Evolutionary conservation across 257 asterid species (phyloP).

Genomic region (Nemophila menziesii): DNA sequence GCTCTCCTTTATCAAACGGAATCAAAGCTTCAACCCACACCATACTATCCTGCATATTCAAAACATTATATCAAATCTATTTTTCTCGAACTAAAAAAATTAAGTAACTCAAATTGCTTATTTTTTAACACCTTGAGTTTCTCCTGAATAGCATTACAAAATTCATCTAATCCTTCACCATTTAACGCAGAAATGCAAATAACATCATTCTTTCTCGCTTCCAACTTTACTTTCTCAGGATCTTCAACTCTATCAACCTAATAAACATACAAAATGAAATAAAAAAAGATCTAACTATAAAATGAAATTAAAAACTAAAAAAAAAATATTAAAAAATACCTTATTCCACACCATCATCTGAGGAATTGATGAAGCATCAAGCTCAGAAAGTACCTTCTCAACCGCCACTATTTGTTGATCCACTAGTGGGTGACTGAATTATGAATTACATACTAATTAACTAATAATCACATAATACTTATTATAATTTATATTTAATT

Average conservation of each 20-base stretch:
- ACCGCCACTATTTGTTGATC: constrained; percentile 90
- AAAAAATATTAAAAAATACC: constrained; percentile 24
- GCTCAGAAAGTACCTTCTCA: constrained; percentile 85
- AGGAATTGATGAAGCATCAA: constrained; percentile 67
- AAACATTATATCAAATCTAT: constrained; percentile 1
- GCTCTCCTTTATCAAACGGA: constrained; percentile 92
- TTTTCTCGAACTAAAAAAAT: background rate
- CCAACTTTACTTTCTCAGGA: constrained; percentile 50
- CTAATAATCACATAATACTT: too few relatives aligned
- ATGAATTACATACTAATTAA: constrained; percentile 24
- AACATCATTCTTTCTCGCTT: constrained; percentile 55
- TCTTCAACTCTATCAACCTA: constrained; percentile 77
- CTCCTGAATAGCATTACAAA: constrained; percentile 76
- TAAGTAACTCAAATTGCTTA: constrained; percentile 7
- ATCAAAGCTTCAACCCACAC: constrained; percentile 97
- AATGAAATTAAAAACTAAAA: background rate
- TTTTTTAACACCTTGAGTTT: constrained; percentile 53
- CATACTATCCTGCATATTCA: constrained; percentile 71
- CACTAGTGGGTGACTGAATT: constrained; percentile 82
- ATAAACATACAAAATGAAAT: constrained; percentile 3
- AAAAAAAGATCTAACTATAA: background rate
- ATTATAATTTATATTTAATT: constrained; percentile 7
- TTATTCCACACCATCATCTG: constrained; percentile 87
- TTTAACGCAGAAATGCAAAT: constrained; percentile 85
- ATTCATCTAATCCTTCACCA: constrained; percentile 89